Evolutionary conservation across 768 basidiomycete genomes (phyloP).

Genomic region (Omphalotus guepiniiformis): DNA sequence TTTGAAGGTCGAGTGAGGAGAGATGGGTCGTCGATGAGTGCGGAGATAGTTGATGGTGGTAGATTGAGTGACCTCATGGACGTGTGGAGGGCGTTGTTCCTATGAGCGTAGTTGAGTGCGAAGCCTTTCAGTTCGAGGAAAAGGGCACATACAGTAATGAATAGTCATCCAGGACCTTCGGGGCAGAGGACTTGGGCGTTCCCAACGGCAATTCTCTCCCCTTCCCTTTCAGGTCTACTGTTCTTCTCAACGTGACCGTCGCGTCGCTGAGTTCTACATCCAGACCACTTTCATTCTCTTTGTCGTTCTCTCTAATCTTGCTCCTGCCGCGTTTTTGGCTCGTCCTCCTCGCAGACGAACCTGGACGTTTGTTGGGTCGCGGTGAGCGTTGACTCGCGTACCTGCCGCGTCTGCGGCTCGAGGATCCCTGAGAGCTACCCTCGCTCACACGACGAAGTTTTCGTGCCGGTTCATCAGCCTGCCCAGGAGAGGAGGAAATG

Average conservation of each 20-base stretch:
- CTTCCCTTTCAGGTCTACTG: neutral
- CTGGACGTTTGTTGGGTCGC: neutral
- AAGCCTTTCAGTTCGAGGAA: no score
- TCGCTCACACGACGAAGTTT: conserved; percentile 1
- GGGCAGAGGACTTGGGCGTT: conserved; percentile 3
- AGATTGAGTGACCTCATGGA: conserved; percentile 36
- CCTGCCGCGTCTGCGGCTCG: neutral
- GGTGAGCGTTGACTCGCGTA: neutral
- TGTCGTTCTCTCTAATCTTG: neutral
- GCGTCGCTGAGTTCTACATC: neutral
- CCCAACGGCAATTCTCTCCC: neutral
- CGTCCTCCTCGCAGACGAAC: neutral
- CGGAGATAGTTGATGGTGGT: conserved; percentile 31
- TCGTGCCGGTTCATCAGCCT: neutral
- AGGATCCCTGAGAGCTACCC: no score
- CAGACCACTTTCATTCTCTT: neutral
- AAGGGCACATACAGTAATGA: no score
- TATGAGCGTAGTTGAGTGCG: no score
- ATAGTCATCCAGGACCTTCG: conserved; percentile 33
- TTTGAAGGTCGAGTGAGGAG: conserved; percentile 28
- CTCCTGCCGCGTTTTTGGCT: neutral
- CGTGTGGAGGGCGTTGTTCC: conserved; percentile 46
- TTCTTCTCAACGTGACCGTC: neutral
- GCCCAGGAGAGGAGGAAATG: no score
- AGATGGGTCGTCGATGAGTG: conserved; percentile 47